Conservation (phyloP, 805 yeast genomes). For the Kluyveromyces nonfermentans region DNA sequence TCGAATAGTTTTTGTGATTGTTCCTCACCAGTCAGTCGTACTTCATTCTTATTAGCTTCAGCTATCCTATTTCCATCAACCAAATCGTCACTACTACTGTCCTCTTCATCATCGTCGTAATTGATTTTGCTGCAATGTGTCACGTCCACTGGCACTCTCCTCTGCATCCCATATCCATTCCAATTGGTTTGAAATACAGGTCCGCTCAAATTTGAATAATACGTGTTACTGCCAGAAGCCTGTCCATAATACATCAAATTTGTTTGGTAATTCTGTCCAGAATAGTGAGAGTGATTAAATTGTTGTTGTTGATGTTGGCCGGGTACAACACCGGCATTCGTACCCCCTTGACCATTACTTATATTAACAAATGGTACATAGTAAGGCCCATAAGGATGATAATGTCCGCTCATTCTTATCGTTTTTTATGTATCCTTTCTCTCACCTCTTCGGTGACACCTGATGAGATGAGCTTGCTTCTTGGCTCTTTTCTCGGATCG, state of each 20-base stretch:
- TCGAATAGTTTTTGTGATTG: too few species aligned
- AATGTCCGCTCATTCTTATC: background rate
- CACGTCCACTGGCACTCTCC: background rate
- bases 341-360: background rate
- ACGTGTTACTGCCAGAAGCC: background rate
- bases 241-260: background rate
- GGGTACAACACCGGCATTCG: background rate
- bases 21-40: background rate
- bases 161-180: background rate
- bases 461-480: background rate
- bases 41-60: background rate
- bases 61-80: background rate
- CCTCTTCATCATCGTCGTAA: slow-evolving; percentile 7
- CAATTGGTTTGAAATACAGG: background rate
- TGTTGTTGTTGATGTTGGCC: background rate
- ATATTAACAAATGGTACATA: too few species aligned
- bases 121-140: slow-evolving; percentile 3
- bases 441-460: background rate
- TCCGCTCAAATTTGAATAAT: background rate
- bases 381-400: background rate
- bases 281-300: background rate
- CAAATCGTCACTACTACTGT: slow-evolving; percentile 5
- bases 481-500: background rate
- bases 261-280: background rate
- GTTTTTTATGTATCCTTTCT: background rate